Evolutionary conservation across 2,329 filamentous ascomycete species (phyloP).

Genomic region (Colletotrichum costaricense): DNA sequence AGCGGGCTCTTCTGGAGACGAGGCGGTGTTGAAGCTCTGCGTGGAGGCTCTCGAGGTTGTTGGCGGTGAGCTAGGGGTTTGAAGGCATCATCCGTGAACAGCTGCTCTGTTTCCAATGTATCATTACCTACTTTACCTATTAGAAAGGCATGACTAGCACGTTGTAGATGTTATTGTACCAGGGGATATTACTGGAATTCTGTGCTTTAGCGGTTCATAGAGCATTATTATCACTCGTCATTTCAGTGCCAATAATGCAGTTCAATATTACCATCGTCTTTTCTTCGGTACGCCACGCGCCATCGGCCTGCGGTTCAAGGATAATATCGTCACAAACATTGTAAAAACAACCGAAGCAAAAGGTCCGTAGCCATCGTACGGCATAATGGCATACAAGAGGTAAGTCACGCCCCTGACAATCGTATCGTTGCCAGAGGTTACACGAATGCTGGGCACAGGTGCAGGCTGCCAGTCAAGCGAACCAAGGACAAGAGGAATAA

Average conservation of each 20-base stretch:
- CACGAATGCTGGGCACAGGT: not conserved
- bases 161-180: not conserved
- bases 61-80: slow-evolving; percentile 57
- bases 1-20: slow-evolving; percentile 69
- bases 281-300: not conserved
- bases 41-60: slow-evolving; percentile 71
- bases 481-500: not conserved
- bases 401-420: not conserved
- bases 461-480: not conserved
- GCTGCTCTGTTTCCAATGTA: slow-evolving; percentile 6
- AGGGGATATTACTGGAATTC: not conserved
- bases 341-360: not conserved
- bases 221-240: not conserved
- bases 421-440: not conserved
- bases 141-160: not conserved
- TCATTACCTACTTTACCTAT: slow-evolving; percentile 1
- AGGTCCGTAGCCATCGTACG: not conserved
- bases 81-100: too few species aligned
- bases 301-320: not conserved
- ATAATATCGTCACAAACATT: not conserved
- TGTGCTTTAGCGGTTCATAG: not conserved
- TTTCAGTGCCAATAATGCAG: not conserved
- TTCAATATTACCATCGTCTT: not conserved
- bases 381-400: too few species aligned
- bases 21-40: slow-evolving; percentile 67